Evolutionary conservation across 192 early-diverging fungal genomes (phyloP).

Genomic region (Globomyces pollinis-pini): DNA sequence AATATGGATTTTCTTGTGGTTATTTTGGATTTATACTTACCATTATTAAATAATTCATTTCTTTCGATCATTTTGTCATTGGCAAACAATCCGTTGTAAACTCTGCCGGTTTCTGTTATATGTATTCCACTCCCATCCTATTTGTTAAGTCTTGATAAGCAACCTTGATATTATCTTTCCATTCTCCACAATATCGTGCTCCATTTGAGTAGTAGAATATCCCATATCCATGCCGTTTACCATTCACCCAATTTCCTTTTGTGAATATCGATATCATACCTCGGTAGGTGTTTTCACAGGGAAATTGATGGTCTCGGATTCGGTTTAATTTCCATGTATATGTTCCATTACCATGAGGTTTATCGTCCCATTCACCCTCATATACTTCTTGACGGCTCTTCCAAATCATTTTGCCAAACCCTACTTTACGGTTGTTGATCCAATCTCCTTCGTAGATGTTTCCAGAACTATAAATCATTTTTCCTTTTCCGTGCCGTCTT

Average conservation of each 20-base stretch:
- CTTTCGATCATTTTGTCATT: constrained; percentile 27
- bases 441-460: constrained; percentile 49
- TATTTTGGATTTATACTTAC: too few relatives aligned
- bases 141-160: too few relatives aligned
- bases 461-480: constrained; percentile 44
- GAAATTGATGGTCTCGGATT: constrained; percentile 28
- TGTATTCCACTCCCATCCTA: constrained; percentile 36
- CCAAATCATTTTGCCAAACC: constrained; percentile 44
- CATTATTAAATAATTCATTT: constrained; percentile 30
- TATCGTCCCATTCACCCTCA: constrained; percentile 44
- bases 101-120: constrained; percentile 39
- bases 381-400: constrained; percentile 33
- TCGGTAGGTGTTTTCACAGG: constrained; percentile 37
- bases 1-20: too few relatives aligned
- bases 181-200: constrained; percentile 40
- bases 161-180: constrained; percentile 39
- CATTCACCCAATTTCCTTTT: constrained; percentile 40
- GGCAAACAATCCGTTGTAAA: constrained; percentile 37
- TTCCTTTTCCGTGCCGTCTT: constrained; percentile 35
- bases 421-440: constrained; percentile 37
- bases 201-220: constrained; percentile 47
- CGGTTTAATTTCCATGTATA: constrained; percentile 36
- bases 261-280: constrained; percentile 11
- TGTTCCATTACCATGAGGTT: constrained; percentile 38
- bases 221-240: constrained; percentile 38